Conservation (phyloP, 768 basidiomycete species). For the Thelephora aurantiotincta region DNA sequence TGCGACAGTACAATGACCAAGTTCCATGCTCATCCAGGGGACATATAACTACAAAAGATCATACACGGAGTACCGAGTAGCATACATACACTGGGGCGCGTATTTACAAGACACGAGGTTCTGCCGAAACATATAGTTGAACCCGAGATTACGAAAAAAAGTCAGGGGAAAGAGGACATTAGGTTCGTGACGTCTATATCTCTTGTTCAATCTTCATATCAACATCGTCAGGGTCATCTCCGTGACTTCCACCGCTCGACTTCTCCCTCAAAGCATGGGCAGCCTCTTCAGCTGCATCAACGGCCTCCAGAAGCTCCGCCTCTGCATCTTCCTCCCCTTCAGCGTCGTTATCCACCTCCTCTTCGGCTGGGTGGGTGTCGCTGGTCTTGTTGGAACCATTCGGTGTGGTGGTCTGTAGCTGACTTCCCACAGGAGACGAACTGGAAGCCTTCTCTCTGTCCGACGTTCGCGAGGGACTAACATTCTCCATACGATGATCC, state of each 20-base stretch:
- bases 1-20: no score
- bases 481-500: no score
- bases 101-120: no score
- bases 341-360: constrained; percentile 19
- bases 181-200: not conserved
- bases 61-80: no score
- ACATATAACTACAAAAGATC: no score
- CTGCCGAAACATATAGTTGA: no score
- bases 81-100: no score
- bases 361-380: constrained; percentile 20
- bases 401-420: constrained; percentile 13
- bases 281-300: constrained; percentile 23
- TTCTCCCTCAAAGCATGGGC: not conserved
- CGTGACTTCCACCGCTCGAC: not conserved
- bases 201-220: not conserved
- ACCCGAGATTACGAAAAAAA: not conserved
- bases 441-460: no score
- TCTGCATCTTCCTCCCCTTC: constrained; percentile 18
- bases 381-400: constrained; percentile 8
- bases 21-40: no score
- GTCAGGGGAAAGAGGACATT: not conserved
- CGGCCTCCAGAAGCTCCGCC: constrained; percentile 22
- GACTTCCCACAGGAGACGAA: no score
- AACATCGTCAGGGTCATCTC: not conserved
- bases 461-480: no score